Evolutionary conservation across 768 basidiomycete genomes (phyloP).

Genomic region (Phylloporus arenicola): DNA sequence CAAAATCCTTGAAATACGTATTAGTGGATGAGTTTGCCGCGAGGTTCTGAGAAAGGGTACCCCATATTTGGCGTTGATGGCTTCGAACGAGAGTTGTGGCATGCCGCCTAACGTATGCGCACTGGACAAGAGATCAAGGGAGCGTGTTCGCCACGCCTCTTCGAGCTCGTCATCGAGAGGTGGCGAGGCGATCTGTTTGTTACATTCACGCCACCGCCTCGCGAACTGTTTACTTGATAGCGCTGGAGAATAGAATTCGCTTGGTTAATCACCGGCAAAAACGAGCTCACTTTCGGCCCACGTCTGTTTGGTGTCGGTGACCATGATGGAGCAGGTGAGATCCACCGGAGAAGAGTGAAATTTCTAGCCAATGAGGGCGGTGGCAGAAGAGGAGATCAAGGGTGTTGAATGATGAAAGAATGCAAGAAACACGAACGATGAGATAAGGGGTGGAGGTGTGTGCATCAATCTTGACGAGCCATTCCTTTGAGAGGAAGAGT

Average conservation of each 20-base stretch:
- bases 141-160: conserved; percentile 54
- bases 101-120: conserved; percentile 62
- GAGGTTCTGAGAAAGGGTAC: conserved; percentile 32
- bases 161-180: conserved; percentile 40
- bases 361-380: conserved; percentile 43
- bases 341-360: conserved; percentile 53
- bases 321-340: conserved; percentile 51
- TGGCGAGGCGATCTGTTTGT: conserved; percentile 33
- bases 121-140: conserved; percentile 49
- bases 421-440: conserved; percentile 45
- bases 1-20: conserved; percentile 49
- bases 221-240: conserved; percentile 54
- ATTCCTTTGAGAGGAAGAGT: conserved; percentile 59
- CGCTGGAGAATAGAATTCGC: conserved; percentile 33
- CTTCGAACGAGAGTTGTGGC: conserved; percentile 51
- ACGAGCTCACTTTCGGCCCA: conserved; percentile 64
- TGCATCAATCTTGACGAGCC: conserved; percentile 64
- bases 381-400: conserved; percentile 8
- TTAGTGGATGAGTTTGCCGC: conserved; percentile 9
- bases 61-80: conserved; percentile 54
- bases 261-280: conserved; percentile 20
- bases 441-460: conserved; percentile 63
- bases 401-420: conserved; percentile 3
- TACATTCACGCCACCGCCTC: conserved; percentile 65
- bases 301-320: conserved; percentile 70